Conservation (phyloP, 805 yeast species). For the Cyberlindnera maclurae region DNA sequence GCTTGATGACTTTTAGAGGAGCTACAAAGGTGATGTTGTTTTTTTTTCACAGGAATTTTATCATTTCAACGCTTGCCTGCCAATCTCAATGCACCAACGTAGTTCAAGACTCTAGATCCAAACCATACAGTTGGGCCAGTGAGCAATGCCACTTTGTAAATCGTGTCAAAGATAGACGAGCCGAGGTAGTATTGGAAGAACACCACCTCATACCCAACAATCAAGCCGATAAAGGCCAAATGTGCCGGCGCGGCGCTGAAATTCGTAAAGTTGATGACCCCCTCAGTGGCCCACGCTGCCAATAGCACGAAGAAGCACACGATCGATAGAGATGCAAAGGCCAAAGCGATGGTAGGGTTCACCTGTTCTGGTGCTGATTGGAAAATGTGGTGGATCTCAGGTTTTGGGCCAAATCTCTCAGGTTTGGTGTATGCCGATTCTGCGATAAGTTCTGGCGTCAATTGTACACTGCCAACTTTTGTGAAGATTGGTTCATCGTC, state of each 20-base stretch:
- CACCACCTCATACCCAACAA: slow-evolving; percentile 18
- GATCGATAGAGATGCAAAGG: slow-evolving; percentile 14
- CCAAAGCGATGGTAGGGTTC: slow-evolving; percentile 13
- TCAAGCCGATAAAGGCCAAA: slow-evolving; percentile 14
- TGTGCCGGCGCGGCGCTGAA: slow-evolving; percentile 11
- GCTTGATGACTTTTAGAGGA: slow-evolving; percentile 18
- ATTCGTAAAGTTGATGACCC: slow-evolving; percentile 19
- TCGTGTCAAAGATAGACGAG: slow-evolving; percentile 18
- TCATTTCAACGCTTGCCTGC: slow-evolving; percentile 21
- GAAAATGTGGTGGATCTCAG: slow-evolving; percentile 25
- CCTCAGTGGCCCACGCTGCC: slow-evolving; percentile 14
- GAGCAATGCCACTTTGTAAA: slow-evolving; percentile 13
- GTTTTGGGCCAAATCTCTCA: slow-evolving; percentile 17
- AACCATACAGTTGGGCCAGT: slow-evolving; percentile 23
- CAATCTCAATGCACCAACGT: slow-evolving; percentile 22
- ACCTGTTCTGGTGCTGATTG: slow-evolving; percentile 18
- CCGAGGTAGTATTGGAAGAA: slow-evolving; percentile 24
- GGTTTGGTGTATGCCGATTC: slow-evolving; percentile 11
- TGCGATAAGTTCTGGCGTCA: slow-evolving; percentile 13
- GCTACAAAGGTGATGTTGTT: neutral
- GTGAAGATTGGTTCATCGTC: slow-evolving; percentile 8
- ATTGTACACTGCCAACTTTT: slow-evolving; percentile 17
- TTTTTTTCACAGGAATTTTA: neutral
- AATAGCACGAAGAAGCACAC: slow-evolving; percentile 10
- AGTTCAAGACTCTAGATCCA: slow-evolving; percentile 23